Percentiles rank a stretch among this genome's conserved stretches.
Evolutionary conservation across 176 grass and related monocot genomes (phyloP).

Genomic region (Dactylis glomerata): DNA sequence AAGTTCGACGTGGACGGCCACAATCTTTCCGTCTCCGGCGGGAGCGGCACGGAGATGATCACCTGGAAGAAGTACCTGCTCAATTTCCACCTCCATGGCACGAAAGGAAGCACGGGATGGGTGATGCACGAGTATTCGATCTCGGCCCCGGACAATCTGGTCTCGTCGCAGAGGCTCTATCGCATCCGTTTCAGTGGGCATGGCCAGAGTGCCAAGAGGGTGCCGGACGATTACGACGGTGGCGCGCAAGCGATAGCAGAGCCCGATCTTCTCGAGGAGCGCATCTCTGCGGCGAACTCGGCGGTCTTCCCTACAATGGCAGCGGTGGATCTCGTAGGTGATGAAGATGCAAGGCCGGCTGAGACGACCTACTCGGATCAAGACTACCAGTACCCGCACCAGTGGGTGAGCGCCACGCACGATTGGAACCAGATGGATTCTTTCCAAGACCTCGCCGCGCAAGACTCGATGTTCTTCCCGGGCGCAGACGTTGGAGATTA

Average conservation of each 20-base stretch:
- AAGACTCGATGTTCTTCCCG: background rate
- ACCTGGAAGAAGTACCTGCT: conserved; percentile 1
- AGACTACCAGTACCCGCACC: background rate
- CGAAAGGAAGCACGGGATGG: conserved; percentile 22
- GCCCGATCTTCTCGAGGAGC: background rate
- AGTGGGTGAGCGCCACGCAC: background rate
- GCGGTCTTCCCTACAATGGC: background rate
- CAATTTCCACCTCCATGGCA: background rate
- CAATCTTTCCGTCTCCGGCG: background rate
- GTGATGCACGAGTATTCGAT: conserved; percentile 41
- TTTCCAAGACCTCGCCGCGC: background rate
- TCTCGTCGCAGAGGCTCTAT: background rate
- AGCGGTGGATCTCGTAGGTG: background rate
- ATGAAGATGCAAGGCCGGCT: background rate
- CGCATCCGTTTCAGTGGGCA: background rate
- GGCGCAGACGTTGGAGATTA: background rate
- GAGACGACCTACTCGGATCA: background rate
- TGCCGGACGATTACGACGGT: background rate
- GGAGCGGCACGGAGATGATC: background rate
- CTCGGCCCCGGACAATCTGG: background rate
- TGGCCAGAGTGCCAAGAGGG: background rate
- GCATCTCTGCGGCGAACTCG: background rate
- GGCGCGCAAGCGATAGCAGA: background rate
- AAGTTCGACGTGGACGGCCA: background rate
- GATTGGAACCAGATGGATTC: background rate